Base-by-base conservation (phyloP, 495 filamentous ascomycete genomes). In the Tuber indicum region DNA sequence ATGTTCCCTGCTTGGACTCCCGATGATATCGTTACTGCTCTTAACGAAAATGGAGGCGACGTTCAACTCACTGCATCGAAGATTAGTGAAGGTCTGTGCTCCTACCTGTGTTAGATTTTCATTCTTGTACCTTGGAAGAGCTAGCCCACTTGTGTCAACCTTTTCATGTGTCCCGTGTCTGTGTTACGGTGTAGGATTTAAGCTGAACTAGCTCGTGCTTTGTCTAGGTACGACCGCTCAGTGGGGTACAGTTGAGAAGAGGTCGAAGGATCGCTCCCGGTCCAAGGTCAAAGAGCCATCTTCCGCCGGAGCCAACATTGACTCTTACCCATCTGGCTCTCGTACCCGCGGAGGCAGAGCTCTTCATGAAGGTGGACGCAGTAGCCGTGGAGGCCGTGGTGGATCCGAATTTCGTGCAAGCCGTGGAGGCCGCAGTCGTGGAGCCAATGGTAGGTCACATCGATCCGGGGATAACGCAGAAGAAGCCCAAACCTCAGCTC, bases 161-260 rank as follows among this genome's bases (percentile, higher is more conserved):
- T 52, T 44, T 76, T 81, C 32, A 66, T 70, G 80, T 74, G 12
- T 36, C 36, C 71, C 39, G 74, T 49, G 75, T 49, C 49, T 70
- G 47, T 74, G 49, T 81, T n/a, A 74, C 72, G 73, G 16, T 72
- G 71, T 72, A 49, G 41, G 46, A 52, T 47, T 42, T 47, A 71
- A 75, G 47, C 76, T 82, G 75, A 82, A 74, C 45, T 17, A 44
- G 69, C 52, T 45, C 52, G 44, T 52, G 26, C 41, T 39, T 81
- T 49, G 71, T 81, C 73, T 82, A 98, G 95, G 95, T 79, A 91
- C 91, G 75, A 92, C 97, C 80, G 90, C 94, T 78, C 94, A 95
- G 87, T 99, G 96, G 92, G 92, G 91, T 77, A 94, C 97, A 85
- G 94, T 98, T 83, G 93, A 95, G 86, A 97, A 97, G 88, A 91